Conservation (phyloP, 768 basidiomycete species). For the Leucogyrophana mollusca region DNA sequence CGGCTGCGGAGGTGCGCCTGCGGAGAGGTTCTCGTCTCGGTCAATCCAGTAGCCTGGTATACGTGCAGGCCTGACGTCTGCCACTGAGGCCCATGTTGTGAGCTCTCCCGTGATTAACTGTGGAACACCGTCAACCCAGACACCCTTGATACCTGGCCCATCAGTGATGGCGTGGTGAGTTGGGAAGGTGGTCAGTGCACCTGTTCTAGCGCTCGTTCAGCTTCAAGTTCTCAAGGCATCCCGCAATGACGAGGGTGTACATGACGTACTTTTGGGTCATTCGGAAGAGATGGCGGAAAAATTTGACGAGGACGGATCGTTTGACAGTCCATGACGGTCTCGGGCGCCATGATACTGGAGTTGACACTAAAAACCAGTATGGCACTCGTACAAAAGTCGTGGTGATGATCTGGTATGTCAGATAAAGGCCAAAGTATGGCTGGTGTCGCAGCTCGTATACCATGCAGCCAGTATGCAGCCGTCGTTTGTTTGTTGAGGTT, state of each 20-base stretch:
- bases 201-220: slow-evolving; percentile 12
- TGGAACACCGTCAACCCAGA: slow-evolving; percentile 35
- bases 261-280: slow-evolving; percentile 22
- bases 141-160: slow-evolving; percentile 23
- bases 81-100: slow-evolving; percentile 22
- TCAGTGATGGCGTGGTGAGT: slow-evolving; percentile 17
- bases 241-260: no score
- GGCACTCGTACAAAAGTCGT: slow-evolving; percentile 21
- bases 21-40: slow-evolving; percentile 11
- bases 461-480: no score
- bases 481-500: no score
- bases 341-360: slow-evolving; percentile 20
- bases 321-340: slow-evolving; percentile 21
- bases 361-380: slow-evolving; percentile 20
- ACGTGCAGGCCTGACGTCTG: slow-evolving; percentile 22
- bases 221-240: no score
- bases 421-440: slow-evolving; percentile 15
- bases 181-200: slow-evolving; percentile 15
- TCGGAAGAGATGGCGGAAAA: slow-evolving; percentile 16
- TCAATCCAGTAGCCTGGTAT: slow-evolving; percentile 39
- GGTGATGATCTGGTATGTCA: slow-evolving; percentile 18
- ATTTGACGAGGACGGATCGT: slow-evolving; percentile 16
- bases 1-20: slow-evolving; percentile 17
- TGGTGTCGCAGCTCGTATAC: no score
- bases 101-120: slow-evolving; percentile 32